Evolutionary conservation across 805 yeast species (phyloP), one percentile per base, ranked within the genome.

Genomic region (Candida mattraensis): DNA sequence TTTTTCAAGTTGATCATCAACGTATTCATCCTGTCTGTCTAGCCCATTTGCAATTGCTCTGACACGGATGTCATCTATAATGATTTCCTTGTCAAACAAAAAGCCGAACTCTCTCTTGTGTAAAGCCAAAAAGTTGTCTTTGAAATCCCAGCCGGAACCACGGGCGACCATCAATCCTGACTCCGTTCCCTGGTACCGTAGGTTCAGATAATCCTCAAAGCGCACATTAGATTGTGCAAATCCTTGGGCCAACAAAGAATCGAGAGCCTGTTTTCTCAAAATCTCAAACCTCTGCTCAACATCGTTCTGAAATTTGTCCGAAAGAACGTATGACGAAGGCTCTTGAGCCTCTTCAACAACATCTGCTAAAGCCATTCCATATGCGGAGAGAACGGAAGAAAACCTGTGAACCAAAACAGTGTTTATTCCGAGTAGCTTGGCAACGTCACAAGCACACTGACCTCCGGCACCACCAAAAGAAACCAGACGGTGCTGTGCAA

Each of bases 401-500:
- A 83, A 83, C 54, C 81, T 74, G 61, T 86, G 95, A 16, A 83
- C 78, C 20, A 85, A 58, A 7, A 87, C 81, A 18, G 74, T 73
- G 7, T 64, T 53, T 26, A 86, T 81, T 5, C 87, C 87, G 43
- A 86, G 64, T 12, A 72, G 69, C 39, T 74, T 69, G 1, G 94
- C 94, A 18, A 86, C 78, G 5, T 83, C 78, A 28, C 73, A 78
- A 3, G 89, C 87, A 56, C 83, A 87, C 61, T 86, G 95, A 7
- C 95, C 95, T 34, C 95, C 95, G 13, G 94, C 93, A 28, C 95
- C 95, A 31, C 95, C 95, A 61, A 86, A 86, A 3, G 88, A 72
- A 1, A 87, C 91, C 39, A 86, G 63, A 35, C 78, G 63, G 54
- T 86, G 95, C 7, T 70, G 64, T 8, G 81, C 57, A 0, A 77